phyloP scores from a whole-genome alignment of 108 stramenopile species.

The Nannochloropsis oceanica region DNA sequence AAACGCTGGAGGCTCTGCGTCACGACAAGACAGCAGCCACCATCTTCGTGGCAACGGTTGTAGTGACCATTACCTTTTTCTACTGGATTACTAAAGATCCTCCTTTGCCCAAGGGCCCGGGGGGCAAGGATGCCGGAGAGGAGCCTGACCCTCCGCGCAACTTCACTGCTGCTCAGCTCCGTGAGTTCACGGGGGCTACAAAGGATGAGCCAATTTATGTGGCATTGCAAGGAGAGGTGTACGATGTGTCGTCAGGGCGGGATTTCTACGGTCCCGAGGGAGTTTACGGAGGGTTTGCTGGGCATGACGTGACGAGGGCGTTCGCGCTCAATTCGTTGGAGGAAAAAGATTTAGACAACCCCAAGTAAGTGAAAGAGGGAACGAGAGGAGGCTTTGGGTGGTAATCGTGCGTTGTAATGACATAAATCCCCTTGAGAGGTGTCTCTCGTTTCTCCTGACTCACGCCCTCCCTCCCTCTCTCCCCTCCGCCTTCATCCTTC shows the following conservation, averaged over 20 bases:
- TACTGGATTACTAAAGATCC: not conserved
- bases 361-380: not conserved
- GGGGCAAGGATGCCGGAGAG: not conserved
- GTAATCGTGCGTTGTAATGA: too few relatives aligned
- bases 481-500: not conserved
- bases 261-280: conserved; percentile 83
- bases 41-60: not conserved
- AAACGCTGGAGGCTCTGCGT: not conserved
- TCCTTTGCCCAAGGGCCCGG: not conserved
- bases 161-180: conserved; percentile 14
- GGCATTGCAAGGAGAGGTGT: conserved; percentile 69
- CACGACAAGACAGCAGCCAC: not conserved
- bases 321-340: conserved; percentile 87
- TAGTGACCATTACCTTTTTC: not conserved
- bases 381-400: too few relatives aligned
- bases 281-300: conserved; percentile 77
- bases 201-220: conserved; percentile 76
- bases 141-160: conserved; percentile 10
- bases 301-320: conserved; percentile 79
- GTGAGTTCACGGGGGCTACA: conserved; percentile 19
- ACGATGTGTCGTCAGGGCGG: conserved; percentile 71
- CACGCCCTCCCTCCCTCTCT: not conserved
- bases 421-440: too few relatives aligned
- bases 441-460: not conserved
- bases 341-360: conserved; percentile 54